phyloP scores from a whole-genome alignment of 257 asterid genomes.

The Petrea volubilis region DNA sequence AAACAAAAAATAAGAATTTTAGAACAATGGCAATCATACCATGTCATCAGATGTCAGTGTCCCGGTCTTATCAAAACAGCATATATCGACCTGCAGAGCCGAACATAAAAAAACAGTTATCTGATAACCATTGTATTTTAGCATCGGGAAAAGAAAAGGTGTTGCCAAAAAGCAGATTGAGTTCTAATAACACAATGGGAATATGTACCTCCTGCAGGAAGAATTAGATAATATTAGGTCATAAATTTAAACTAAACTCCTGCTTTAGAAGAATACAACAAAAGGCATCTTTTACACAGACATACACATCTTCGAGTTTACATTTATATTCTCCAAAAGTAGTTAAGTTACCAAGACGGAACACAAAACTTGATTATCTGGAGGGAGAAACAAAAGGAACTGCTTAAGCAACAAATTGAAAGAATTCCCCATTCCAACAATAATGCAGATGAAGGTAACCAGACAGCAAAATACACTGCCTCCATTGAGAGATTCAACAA shows the following conservation, averaged over 20 bases:
- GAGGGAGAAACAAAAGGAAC: not conserved
- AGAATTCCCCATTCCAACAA: not conserved
- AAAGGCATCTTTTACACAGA: not conserved
- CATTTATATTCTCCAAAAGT: not conserved
- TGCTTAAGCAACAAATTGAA: not conserved
- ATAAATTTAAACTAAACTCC: not conserved
- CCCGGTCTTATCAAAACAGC: slow-evolving; percentile 99
- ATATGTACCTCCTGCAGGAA: slow-evolving; percentile 9
- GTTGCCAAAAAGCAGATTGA: not conserved
- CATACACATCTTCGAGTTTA: not conserved
- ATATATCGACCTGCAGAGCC: slow-evolving; percentile 83
- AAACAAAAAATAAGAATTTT: slow-evolving; percentile 20
- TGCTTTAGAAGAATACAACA: not conserved
- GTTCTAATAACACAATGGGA: not conserved
- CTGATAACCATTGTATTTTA: not conserved
- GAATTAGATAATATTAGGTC: not conserved
- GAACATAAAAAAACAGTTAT: slow-evolving; percentile 26
- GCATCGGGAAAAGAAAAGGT: not conserved
- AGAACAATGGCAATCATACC: slow-evolving; percentile 49
- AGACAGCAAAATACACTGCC: not conserved
- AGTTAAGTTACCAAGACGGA: not conserved
- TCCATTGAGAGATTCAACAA: not conserved
- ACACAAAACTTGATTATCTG: not conserved
- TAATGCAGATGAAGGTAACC: not conserved
- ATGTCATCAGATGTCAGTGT: slow-evolving; percentile 98